These are phyloP conservation scores for Mucor velutinosus DNA, from an alignment of 371 early-diverging fungal species.

Conservation along the genomic window DNA sequence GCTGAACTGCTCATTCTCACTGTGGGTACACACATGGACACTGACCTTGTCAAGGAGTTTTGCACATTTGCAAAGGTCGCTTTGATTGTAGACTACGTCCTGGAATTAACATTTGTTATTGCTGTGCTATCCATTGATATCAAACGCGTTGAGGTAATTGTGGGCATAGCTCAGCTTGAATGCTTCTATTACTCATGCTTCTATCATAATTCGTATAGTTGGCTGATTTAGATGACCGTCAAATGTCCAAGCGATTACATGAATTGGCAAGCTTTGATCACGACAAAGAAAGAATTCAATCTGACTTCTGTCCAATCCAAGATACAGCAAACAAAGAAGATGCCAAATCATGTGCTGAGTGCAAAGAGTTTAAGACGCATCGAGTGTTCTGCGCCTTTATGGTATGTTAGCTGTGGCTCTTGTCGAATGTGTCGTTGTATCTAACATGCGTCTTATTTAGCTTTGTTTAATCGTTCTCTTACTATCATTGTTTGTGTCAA, in stretches of 20 bases:
- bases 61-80: constrained; percentile 69
- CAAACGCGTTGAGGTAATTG: constrained; percentile 64
- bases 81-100: constrained; percentile 68
- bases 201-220: constrained; percentile 12
- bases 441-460: constrained; percentile 8
- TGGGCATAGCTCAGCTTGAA: neutral
- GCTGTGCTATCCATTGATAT: constrained; percentile 76
- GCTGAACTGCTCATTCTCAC: constrained; percentile 58
- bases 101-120: constrained; percentile 75
- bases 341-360: constrained; percentile 34
- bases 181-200: neutral
- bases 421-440: neutral
- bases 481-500: constrained; percentile 26
- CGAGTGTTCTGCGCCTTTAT: constrained; percentile 31
- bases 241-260: constrained; percentile 31
- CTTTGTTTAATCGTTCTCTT: constrained; percentile 27
- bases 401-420: constrained; percentile 14
- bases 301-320: constrained; percentile 28
- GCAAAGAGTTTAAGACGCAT: constrained; percentile 38
- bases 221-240: constrained; percentile 35
- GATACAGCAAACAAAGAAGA: constrained; percentile 21
- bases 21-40: constrained; percentile 57
- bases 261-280: constrained; percentile 16
- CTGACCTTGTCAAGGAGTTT: constrained; percentile 69
- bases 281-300: constrained; percentile 6